phyloP scores from a whole-genome alignment of 1,284 basidiomycete genomes.

The Boletus semigastroideus region DNA sequence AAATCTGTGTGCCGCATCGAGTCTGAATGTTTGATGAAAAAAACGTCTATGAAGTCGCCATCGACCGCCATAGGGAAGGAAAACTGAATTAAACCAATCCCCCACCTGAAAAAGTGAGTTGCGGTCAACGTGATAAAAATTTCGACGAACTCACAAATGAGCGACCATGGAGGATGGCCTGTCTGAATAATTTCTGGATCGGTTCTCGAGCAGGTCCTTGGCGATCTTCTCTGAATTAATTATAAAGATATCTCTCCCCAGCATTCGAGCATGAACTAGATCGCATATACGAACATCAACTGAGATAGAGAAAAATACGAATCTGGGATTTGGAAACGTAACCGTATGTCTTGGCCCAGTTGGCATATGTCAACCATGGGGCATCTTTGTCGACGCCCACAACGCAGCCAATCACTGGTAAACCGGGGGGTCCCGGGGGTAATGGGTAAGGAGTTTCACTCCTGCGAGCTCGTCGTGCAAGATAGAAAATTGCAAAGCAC shows the following conservation, averaged over 20 bases:
- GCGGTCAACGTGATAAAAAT: no score
- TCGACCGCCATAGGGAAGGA: no score
- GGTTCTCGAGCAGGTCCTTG: background rate
- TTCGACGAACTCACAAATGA: background rate
- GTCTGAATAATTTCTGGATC: background rate
- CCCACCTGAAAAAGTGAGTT: no score
- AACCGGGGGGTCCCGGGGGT: background rate
- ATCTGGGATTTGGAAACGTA: background rate
- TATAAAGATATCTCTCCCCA: slow-evolving; percentile 34
- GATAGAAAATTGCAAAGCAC: background rate
- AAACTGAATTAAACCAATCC: no score
- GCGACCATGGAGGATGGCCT: background rate
- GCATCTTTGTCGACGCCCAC: background rate
- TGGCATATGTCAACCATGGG: slow-evolving; percentile 13
- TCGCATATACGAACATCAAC: slow-evolving; percentile 17
- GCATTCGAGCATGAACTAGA: slow-evolving; percentile 26
- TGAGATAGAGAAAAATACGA: background rate
- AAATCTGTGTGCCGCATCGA: slow-evolving; percentile 15
- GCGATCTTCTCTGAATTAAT: slow-evolving; percentile 1
- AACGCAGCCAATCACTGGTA: background rate
- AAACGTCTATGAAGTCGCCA: no score
- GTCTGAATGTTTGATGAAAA: no score
- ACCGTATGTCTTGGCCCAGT: slow-evolving; percentile 16
- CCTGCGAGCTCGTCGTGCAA: background rate
- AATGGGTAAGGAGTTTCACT: background rate